Conservation (phyloP, 306 rosid genomes). For the Trifolium pratense region DNA sequence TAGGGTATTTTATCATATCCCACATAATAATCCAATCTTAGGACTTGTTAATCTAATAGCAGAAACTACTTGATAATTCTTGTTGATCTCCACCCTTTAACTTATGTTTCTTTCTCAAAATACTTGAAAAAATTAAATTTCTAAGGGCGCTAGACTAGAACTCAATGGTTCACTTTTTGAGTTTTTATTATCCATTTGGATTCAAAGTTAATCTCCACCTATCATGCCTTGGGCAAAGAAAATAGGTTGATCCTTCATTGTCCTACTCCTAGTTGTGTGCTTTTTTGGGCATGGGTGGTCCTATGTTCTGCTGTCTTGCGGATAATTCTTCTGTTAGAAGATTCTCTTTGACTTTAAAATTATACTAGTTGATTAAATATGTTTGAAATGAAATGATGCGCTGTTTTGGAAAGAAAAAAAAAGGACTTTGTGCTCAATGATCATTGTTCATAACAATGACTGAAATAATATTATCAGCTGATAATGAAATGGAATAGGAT, state of each 20-base stretch:
- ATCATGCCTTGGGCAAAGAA: conserved; percentile 44
- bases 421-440: conserved; percentile 5
- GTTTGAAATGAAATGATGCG: conserved; percentile 25
- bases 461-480: conserved; percentile 30
- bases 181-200: neutral
- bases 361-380: neutral
- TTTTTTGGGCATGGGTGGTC: conserved; percentile 48
- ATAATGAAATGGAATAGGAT: conserved; percentile 36
- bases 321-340: conserved; percentile 8
- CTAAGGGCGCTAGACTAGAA: neutral
- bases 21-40: too few species aligned
- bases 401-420: conserved; percentile 5
- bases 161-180: conserved; percentile 15
- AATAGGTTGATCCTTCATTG: conserved; percentile 43
- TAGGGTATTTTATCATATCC: too few species aligned
- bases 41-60: too few species aligned
- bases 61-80: too few species aligned
- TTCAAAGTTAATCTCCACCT: conserved; percentile 37
- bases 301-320: conserved; percentile 28
- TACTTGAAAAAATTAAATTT: too few species aligned
- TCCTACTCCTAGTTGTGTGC: conserved; percentile 45
- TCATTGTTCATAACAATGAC: conserved; percentile 8
- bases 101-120: too few species aligned
- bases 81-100: too few species aligned
- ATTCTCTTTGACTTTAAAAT: conserved; percentile 38